Conservation (phyloP, 192 early-diverging fungal genomes). For the Linnemannia zychae region DNA sequence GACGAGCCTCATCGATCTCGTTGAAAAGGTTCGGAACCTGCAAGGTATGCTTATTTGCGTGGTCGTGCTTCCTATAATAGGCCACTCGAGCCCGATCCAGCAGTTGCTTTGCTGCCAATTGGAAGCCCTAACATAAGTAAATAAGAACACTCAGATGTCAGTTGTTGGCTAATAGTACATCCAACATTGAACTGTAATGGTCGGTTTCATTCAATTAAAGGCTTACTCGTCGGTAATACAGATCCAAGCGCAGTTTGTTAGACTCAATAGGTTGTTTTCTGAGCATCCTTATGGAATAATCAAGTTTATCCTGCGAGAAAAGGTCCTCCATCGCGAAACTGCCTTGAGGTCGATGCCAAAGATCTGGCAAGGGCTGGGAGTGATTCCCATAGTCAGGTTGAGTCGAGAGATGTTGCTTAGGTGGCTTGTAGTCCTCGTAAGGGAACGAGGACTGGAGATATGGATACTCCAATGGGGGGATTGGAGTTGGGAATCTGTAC, state of each 20-base stretch:
- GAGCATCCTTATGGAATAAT: conserved; percentile 16
- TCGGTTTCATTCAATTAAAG: background rate
- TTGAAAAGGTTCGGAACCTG: background rate
- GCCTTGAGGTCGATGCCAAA: conserved; percentile 30
- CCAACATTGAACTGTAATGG: too few species aligned
- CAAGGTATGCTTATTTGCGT: background rate
- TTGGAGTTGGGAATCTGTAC: background rate
- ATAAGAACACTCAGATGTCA: too few species aligned
- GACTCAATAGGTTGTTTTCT: background rate
- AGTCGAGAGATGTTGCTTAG: background rate
- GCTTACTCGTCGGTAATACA: conserved; percentile 38
- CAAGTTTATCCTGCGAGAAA: conserved; percentile 26
- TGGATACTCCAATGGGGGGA: conserved; percentile 18
- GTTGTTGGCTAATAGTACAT: too few species aligned
- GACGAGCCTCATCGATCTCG: background rate
- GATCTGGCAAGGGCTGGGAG: background rate
- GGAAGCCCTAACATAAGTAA: conserved; percentile 36
- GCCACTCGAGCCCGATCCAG: conserved; percentile 19
- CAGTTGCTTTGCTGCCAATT: conserved; percentile 26
- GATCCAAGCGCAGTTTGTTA: conserved; percentile 21
- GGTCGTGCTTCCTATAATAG: background rate
- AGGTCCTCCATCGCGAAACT: conserved; percentile 11
- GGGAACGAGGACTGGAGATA: conserved; percentile 31
- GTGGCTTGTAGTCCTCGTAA: conserved; percentile 14
- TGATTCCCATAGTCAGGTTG: background rate